Evolutionary conservation across 192 early-diverging fungal genomes (phyloP), one percentile per base, ranked within the genome.

Genomic region (Linnemannia exigua): DNA sequence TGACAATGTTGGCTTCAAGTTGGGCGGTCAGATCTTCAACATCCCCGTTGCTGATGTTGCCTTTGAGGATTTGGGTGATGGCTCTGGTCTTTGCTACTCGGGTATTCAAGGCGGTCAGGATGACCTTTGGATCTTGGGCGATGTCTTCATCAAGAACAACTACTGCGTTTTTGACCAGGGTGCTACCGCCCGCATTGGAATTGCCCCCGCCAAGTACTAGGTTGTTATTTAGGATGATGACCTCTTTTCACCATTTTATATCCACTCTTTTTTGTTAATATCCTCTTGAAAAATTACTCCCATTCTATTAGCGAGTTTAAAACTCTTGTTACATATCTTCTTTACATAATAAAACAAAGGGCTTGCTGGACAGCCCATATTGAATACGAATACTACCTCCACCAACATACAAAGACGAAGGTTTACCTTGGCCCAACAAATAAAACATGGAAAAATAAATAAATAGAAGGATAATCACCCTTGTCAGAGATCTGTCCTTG

Each of bases 81-180:
- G 68, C 38, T 73, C 78, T 47, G 78, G 78, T 19, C 38, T 54
- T 38, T 79, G 76, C 76, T 84, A 74, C 73, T 79, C 72, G 48
- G 81, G 87, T 28, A 54, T 82, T 33, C 69, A 72, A 36, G 81
- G 81, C 52, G 58, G 70, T 33, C 66, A 78, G 66, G 70, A 84
- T 17, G 66, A 72, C 41, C 79, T 88, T 54, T 79, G 79, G n/a
- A 94, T 94, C 51, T 73, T 94, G 19, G 94, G 94, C 63, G 92
- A 93, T 81, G 88, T 91, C 28, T 94, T 94, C 82, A 76, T 94
- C 67, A 91, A 91, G 78, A 92, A 92, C 52, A 90, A 91, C 81
- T 94, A 93, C 72, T 88, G 90, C 28, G 90, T 93, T 67, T 94
- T 92, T 74, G 88, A 92, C 48, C 91, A 92, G 17, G 88, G 87